These are phyloP conservation scores for Rhodotorula sp. DNA, from an alignment of 1,284 basidiomycete species.

Conservation along the genomic window DNA sequence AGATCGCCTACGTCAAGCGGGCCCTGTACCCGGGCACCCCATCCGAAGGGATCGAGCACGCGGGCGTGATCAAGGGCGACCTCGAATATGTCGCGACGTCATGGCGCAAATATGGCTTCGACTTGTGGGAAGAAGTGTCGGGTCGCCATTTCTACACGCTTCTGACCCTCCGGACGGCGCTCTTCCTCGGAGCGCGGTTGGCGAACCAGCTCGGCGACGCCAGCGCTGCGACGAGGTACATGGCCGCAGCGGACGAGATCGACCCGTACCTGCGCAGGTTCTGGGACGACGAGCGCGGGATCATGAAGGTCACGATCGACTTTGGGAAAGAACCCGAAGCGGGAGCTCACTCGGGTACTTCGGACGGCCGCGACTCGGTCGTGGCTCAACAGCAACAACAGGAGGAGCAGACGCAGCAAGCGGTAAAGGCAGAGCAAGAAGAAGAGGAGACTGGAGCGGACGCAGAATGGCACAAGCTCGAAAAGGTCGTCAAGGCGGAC, in stretches of 20 bases:
- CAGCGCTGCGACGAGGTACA: conserved; percentile 49
- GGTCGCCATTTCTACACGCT: conserved; percentile 55
- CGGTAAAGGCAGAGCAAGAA: not conserved
- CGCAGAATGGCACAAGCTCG: conserved; percentile 5
- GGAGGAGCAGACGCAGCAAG: not conserved
- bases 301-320: conserved; percentile 46
- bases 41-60: conserved; percentile 36
- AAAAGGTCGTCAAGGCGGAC: not conserved
- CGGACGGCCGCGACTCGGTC: conserved; percentile 7
- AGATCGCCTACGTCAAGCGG: conserved; percentile 48
- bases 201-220: conserved; percentile 49
- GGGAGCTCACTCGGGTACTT: conserved; percentile 8
- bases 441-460: conserved; percentile 1
- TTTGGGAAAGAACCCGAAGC: conserved; percentile 18
- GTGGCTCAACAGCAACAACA: not conserved
- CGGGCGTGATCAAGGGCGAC: conserved; percentile 54
- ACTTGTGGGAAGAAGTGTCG: conserved; percentile 50
- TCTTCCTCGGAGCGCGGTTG: conserved; percentile 51
- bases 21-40: conserved; percentile 47
- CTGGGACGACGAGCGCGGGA: conserved; percentile 46
- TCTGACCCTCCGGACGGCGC: conserved; percentile 49
- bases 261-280: conserved; percentile 46
- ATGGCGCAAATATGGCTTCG: conserved; percentile 51
- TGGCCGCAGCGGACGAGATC: conserved; percentile 45
- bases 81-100: conserved; percentile 53